A percentile compares a stretch with the other conserved stretches of the same genome.
Conservation (phyloP, 768 basidiomycete species). For the Myochromella boudieri region DNA sequence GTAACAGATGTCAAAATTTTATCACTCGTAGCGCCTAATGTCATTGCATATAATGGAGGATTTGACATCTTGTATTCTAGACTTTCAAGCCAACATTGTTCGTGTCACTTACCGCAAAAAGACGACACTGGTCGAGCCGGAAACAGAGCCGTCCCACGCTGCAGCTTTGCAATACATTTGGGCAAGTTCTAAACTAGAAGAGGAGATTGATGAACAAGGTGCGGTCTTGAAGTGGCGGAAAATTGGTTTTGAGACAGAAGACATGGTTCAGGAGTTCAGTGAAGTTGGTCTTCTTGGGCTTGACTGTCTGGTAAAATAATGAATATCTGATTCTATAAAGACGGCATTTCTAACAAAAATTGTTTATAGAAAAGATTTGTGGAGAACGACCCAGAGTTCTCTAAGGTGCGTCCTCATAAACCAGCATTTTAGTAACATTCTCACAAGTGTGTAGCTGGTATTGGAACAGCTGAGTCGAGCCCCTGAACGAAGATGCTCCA, state of each 20-base stretch:
- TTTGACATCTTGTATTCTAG: slow-evolving; percentile 78
- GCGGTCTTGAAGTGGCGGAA: slow-evolving; percentile 67
- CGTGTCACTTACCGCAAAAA: slow-evolving; percentile 81
- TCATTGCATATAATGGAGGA: slow-evolving; percentile 79
- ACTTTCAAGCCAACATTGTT: slow-evolving; percentile 86
- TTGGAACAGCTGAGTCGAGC: slow-evolving; percentile 80
- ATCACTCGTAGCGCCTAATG: slow-evolving; percentile 66
- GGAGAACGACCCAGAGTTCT: slow-evolving; percentile 69
- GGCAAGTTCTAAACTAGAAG: slow-evolving; percentile 55
- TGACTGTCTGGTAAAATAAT: slow-evolving; percentile 68
- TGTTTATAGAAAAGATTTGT: slow-evolving; percentile 61
- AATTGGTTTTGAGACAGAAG: slow-evolving; percentile 77
- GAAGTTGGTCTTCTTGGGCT: slow-evolving; percentile 80
- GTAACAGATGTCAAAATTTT: background rate
- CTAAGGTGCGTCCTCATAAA: slow-evolving; percentile 49
- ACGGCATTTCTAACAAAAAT: background rate
- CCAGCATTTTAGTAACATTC: slow-evolving; percentile 1
- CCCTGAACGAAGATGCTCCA: slow-evolving; percentile 73
- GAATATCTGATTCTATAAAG: background rate
- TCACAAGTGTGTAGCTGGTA: slow-evolving; percentile 51
- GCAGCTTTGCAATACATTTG: slow-evolving; percentile 67
- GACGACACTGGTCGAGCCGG: slow-evolving; percentile 72
- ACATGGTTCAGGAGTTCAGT: slow-evolving; percentile 72
- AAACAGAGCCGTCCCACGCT: slow-evolving; percentile 56
- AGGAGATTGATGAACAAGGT: slow-evolving; percentile 49